Percentiles rank a stretch among this genome's conserved stretches.
Conservation (phyloP, 1,284 basidiomycete species). For the Puccinia polysora region DNA sequence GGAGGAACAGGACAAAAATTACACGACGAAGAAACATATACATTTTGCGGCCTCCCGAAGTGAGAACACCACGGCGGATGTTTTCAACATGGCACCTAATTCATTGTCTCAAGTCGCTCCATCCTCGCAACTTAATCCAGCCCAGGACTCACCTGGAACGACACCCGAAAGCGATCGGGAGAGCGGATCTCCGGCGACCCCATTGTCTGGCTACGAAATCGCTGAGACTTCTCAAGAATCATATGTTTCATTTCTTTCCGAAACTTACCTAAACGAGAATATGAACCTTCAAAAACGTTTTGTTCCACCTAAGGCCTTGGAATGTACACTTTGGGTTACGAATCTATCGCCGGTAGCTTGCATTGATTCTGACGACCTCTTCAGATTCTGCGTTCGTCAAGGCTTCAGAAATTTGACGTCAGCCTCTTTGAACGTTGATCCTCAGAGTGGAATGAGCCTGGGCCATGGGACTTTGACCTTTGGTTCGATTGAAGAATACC, state of each 20-base stretch:
- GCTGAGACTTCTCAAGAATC: constrained; percentile 10
- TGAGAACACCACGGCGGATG: neutral
- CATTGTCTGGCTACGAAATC: constrained; percentile 15
- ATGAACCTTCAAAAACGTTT: neutral
- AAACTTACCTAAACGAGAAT: neutral
- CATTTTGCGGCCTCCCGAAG: neutral
- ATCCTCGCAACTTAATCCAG: neutral
- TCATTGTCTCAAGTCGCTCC: neutral
- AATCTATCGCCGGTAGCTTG: constrained; percentile 41
- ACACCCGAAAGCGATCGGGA: constrained; percentile 13
- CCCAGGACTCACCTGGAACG: neutral
- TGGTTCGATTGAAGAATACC: constrained; percentile 8
- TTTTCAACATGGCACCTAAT: neutral
- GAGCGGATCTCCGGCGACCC: constrained; percentile 5
- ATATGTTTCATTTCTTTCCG: constrained; percentile 11
- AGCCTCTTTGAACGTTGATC: constrained; percentile 20
- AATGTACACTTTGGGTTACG: constrained; percentile 18
- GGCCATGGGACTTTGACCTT: constrained; percentile 32
- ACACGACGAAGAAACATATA: neutral
- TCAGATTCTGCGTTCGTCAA: constrained; percentile 25
- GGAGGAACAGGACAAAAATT: constrained; percentile 15
- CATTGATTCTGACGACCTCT: constrained; percentile 39
- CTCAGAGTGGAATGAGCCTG: constrained; percentile 37
- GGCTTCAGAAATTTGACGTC: constrained; percentile 26
- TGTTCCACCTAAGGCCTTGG: neutral